Conservation (phyloP, 192 early-diverging fungal species). For the Chytriomyces confervae region DNA sequence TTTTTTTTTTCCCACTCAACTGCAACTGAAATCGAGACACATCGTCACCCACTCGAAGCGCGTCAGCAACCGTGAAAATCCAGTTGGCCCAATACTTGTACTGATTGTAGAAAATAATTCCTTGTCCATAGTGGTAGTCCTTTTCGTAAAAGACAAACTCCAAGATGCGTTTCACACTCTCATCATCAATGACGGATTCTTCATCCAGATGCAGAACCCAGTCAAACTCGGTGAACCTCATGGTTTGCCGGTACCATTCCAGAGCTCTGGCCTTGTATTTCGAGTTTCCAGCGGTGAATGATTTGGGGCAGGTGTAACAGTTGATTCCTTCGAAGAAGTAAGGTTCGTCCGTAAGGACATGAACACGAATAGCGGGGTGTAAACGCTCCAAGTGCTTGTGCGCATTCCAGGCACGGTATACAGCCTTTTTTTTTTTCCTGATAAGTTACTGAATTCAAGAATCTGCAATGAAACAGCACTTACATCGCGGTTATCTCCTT, state of each 20-base stretch:
- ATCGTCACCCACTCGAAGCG: conserved; percentile 61
- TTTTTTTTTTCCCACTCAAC: conserved; percentile 1
- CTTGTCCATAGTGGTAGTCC: conserved; percentile 59
- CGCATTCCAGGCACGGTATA: conserved; percentile 60
- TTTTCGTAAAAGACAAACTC: conserved; percentile 58
- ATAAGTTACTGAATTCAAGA: neutral
- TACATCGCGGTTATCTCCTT: conserved; percentile 58
- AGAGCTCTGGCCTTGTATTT: conserved; percentile 67
- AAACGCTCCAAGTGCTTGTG: conserved; percentile 61
- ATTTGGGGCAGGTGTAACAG: conserved; percentile 64
- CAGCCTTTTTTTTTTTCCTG: conserved; percentile 38
- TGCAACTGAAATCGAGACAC: conserved; percentile 63
- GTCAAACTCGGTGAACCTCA: conserved; percentile 60
- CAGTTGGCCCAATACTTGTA: conserved; percentile 64
- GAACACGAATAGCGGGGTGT: conserved; percentile 61
- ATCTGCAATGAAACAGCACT: neutral
- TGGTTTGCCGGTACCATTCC: conserved; percentile 65
- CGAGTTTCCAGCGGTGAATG: conserved; percentile 44
- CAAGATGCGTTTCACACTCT: conserved; percentile 46
- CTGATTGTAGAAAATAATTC: conserved; percentile 65
- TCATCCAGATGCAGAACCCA: conserved; percentile 67
- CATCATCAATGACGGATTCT: conserved; percentile 63
- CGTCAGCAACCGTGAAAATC: conserved; percentile 64
- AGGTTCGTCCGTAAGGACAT: conserved; percentile 66
- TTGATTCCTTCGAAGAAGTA: conserved; percentile 62